Evolutionary conservation across 192 early-diverging fungal genomes (phyloP).

Genomic region (Thoreauomyces humboldtii): DNA sequence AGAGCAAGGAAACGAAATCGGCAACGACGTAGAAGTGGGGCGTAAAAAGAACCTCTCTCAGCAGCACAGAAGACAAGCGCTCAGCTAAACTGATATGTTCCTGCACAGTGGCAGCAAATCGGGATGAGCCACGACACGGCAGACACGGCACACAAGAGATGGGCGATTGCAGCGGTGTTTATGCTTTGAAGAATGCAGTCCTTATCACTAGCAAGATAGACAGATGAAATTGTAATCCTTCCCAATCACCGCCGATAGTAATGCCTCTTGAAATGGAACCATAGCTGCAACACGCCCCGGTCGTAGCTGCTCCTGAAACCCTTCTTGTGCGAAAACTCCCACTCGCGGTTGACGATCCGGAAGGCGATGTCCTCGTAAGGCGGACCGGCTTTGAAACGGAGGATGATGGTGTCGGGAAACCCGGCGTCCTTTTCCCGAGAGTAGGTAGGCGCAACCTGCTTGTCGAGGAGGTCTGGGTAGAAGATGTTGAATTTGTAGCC

Average conservation of each 20-base stretch:
- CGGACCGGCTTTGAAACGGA: slow-evolving; percentile 90
- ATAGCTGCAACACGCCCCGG: slow-evolving; percentile 46
- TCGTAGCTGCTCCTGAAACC: slow-evolving; percentile 47
- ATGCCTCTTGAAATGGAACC: slow-evolving; percentile 47
- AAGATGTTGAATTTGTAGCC: slow-evolving; percentile 99
- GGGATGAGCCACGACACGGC: too few species aligned
- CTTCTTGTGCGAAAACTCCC: slow-evolving; percentile 90
- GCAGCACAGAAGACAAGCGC: too few species aligned
- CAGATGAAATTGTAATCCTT: too few species aligned
- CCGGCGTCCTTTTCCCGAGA: slow-evolving; percentile 62
- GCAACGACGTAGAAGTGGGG: too few species aligned
- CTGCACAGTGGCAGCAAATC: too few species aligned
- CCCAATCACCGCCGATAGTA: slow-evolving; percentile 27
- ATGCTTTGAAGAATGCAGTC: too few species aligned
- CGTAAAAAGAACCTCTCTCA: too few species aligned
- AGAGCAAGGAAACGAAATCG: too few species aligned
- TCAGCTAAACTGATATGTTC: too few species aligned
- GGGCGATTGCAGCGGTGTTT: too few species aligned
- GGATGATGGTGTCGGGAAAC: slow-evolving; percentile 72
- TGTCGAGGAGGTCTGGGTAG: slow-evolving; percentile 97
- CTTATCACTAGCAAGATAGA: too few species aligned
- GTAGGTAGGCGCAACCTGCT: slow-evolving; percentile 86
- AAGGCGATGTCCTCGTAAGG: slow-evolving; percentile 99
- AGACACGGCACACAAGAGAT: too few species aligned
- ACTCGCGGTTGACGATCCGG: slow-evolving; percentile 91